Evolutionary conservation across 2,329 filamentous ascomycete genomes (phyloP), one percentile per base, ranked within the genome.

Genomic region (Diaporthe helianthi): DNA sequence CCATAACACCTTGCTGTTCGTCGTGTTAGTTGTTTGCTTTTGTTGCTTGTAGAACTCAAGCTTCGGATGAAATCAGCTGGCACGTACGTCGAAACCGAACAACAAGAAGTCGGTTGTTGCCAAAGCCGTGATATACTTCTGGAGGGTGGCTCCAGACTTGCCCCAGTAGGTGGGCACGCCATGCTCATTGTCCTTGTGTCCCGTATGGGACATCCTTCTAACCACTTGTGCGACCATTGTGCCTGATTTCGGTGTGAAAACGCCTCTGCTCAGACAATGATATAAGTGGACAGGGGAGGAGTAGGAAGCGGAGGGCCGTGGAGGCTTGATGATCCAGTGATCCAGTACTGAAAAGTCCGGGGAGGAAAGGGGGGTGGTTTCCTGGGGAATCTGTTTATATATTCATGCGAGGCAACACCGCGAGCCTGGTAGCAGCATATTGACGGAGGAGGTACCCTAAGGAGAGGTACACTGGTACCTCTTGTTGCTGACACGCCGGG

Each of bases 131-230:
- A 71, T 71, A 49, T 51, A 67, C 31, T 71, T 71, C 41, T 71
- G 69, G 15, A 71, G 69, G 49, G 67, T 69, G 22, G 31, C 24
- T 6, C 69, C 69, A 13, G 69, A 71, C 31, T 71, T 71, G 29
- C 69, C 63, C 69, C 69, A 71, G 67, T 71, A 71, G 7, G 69
- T 71, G 19, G 69, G 69, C 17, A 71, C 67, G 46, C 69, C 69
- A 66, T 71, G 67, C 19, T 69, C 61, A 54, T 71, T 71, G 67
- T 71, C 69, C 63, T 67, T 71, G 67, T 71, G 69, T 58, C 69
- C 69, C 54, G 67, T 71, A 49, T 31, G 69, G 69, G 61, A 65
- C 44, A 31, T 36, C 33, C 61, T 52, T 69, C 54, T 66, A 10
- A 71, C 24, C 31, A 64, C 54, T 13, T 63, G 22, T 22, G 60